Evolutionary conservation across 2,329 filamentous ascomycete genomes (phyloP).

Genomic region (Aspergillus sp.): DNA sequence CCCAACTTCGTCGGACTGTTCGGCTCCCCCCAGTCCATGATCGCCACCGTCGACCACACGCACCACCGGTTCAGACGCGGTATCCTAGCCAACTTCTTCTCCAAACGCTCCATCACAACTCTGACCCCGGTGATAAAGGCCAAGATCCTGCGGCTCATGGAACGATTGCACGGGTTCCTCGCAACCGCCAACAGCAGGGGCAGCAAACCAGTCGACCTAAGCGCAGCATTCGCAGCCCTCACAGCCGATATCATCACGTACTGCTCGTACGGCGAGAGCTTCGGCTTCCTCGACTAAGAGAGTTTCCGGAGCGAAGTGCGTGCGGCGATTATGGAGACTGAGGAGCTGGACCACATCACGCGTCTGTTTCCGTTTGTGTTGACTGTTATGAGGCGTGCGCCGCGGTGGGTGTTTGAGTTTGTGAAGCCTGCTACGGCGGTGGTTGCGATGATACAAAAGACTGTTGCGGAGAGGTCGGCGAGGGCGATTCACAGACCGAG

Average conservation of each 20-base stretch:
- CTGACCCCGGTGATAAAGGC: background rate
- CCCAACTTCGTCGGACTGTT: background rate
- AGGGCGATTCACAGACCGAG: background rate
- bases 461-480: background rate
- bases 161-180: background rate
- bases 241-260: slow-evolving; percentile 10
- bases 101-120: slow-evolving; percentile 14
- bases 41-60: background rate
- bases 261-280: slow-evolving; percentile 4
- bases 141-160: background rate
- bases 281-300: background rate
- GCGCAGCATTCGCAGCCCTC: background rate
- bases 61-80: slow-evolving; percentile 29
- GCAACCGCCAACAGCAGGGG: background rate
- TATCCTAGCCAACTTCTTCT: slow-evolving; percentile 47
- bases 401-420: background rate
- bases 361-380: background rate
- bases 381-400: background rate
- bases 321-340: background rate
- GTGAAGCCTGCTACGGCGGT: background rate
- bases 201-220: background rate
- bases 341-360: background rate
- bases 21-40: background rate
- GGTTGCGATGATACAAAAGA: background rate
- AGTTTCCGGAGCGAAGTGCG: background rate